Percentiles rank a stretch among this genome's conserved stretches.
Evolutionary conservation across 345 rosid species (phyloP).

Genomic region (Limnanthes douglasii): DNA sequence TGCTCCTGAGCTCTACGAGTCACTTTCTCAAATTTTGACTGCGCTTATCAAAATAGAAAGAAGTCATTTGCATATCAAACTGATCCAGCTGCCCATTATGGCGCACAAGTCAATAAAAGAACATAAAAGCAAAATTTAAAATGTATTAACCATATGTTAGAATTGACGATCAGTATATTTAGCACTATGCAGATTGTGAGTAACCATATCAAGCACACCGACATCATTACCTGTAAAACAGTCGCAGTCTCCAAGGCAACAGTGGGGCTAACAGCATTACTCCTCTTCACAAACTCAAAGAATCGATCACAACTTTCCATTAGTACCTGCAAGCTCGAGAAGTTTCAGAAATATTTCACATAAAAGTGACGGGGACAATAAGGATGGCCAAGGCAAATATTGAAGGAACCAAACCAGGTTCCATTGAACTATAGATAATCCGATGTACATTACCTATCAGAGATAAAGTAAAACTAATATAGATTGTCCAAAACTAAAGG

Average conservation of each 20-base stretch:
- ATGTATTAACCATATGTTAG: too few relatives aligned
- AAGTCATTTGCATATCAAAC: too few relatives aligned
- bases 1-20: constrained; percentile 97
- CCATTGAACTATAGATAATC: too few relatives aligned
- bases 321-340: constrained; percentile 45
- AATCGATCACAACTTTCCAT: constrained; percentile 86
- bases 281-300: constrained; percentile 83
- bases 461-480: too few relatives aligned
- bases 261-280: constrained; percentile 91
- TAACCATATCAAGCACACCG: too few relatives aligned
- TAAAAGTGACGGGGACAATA: constrained; percentile 4
- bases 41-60: constrained; percentile 9
- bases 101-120: constrained; percentile 4
- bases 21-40: constrained; percentile 91
- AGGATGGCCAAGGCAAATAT: constrained; percentile 1
- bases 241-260: constrained; percentile 92
- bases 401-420: not conserved
- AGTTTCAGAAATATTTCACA: constrained; percentile 3
- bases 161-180: too few relatives aligned
- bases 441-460: too few relatives aligned
- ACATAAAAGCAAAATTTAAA: too few relatives aligned
- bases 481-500: too few relatives aligned
- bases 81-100: not conserved
- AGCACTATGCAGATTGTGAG: too few relatives aligned
- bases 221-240: constrained; percentile 80